Percentiles rank a stretch among this genome's conserved stretches.
phyloP scores from a whole-genome alignment of 2,329 filamentous ascomycete genomes.

The Fusarium poae region DNA sequence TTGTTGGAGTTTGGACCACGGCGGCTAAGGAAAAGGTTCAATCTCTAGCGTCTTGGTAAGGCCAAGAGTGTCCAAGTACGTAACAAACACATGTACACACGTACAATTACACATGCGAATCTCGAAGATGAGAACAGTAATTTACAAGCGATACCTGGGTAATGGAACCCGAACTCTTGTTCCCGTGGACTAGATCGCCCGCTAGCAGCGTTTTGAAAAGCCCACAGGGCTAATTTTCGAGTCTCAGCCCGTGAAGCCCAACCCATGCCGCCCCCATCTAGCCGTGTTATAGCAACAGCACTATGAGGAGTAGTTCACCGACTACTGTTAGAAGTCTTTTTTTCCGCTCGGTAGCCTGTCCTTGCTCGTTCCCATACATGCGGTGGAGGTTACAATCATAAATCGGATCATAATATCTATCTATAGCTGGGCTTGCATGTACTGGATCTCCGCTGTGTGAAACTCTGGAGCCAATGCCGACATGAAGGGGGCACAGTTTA shows the following conservation, averaged over 20 bases:
- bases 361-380: constrained; percentile 11
- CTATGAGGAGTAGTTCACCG: constrained; percentile 6
- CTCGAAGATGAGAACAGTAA: neutral
- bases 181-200: constrained; percentile 29
- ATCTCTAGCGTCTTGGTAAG: neutral
- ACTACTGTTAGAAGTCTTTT: neutral
- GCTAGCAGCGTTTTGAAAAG: constrained; percentile 12
- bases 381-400: constrained; percentile 10
- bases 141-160: neutral
- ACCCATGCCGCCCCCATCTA: constrained; percentile 10
- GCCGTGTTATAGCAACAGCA: neutral
- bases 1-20: neutral
- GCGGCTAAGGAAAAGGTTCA: neutral
- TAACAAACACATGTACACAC: neutral
- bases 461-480: constrained; percentile 16
- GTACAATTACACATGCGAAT: neutral
- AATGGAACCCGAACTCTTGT: constrained; percentile 7
- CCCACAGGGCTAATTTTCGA: constrained; percentile 17
- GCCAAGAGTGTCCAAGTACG: neutral
- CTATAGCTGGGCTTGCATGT: constrained; percentile 9
- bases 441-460: constrained; percentile 28
- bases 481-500: constrained; percentile 23
- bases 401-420: constrained; percentile 4
- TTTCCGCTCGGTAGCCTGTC: constrained; percentile 13
- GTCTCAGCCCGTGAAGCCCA: constrained; percentile 14